phyloP scores from a whole-genome alignment of 306 rosid species.

The Prunus campanulata region DNA sequence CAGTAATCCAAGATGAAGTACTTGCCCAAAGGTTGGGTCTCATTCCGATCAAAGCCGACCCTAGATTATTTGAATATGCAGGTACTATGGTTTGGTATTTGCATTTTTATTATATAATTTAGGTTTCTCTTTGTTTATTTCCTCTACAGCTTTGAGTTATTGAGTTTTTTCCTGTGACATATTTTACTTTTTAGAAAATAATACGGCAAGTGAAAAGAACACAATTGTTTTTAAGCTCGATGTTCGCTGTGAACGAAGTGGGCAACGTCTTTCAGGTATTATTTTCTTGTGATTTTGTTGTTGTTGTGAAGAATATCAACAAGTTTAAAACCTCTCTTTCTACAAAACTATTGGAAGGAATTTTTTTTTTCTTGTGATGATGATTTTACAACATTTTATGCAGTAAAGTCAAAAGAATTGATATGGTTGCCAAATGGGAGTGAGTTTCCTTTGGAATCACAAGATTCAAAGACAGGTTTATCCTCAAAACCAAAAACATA shows the following conservation, averaged over 20 bases:
- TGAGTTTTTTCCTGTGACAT: background rate
- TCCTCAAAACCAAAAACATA: constrained; percentile 63
- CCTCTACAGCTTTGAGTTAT: background rate
- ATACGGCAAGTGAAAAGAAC: constrained; percentile 72
- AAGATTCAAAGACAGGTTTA: constrained; percentile 38
- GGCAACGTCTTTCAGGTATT: constrained; percentile 61
- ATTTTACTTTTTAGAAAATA: constrained; percentile 36
- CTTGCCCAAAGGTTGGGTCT: constrained; percentile 96
- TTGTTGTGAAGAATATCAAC: background rate
- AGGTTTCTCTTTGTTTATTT: background rate
- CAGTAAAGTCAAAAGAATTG: constrained; percentile 70
- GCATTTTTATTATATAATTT: background rate
- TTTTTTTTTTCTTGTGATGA: background rate
- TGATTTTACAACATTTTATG: constrained; percentile 30
- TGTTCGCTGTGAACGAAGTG: constrained; percentile 41
- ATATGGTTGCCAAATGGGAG: constrained; percentile 90
- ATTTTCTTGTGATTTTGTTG: background rate
- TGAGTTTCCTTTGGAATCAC: constrained; percentile 47
- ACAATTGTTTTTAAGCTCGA: constrained; percentile 85
- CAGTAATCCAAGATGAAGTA: constrained; percentile 89
- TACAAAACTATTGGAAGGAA: background rate
- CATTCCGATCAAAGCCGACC: constrained; percentile 80
- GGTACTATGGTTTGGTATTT: constrained; percentile 42
- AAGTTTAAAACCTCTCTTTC: background rate
- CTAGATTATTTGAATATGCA: constrained; percentile 81